Percentiles rank a stretch among this genome's conserved stretches.
Evolutionary conservation across 148 eudicot genomes (phyloP).

Genomic region (Diospyros kaki): DNA sequence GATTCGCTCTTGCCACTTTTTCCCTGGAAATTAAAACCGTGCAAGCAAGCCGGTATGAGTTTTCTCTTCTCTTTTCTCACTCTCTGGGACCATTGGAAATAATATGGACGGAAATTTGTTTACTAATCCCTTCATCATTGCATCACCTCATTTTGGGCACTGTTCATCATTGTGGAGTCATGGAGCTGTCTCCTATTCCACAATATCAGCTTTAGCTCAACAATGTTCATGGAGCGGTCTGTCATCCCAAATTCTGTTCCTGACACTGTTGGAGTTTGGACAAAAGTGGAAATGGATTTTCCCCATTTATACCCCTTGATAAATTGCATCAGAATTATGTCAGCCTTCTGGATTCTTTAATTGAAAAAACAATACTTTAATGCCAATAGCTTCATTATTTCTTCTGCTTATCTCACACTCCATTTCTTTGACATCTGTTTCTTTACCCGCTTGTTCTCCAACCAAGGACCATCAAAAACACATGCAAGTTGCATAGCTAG

Average conservation of each 20-base stretch:
- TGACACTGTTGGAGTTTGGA: neutral
- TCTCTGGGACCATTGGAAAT: too few relatives aligned
- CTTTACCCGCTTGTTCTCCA: neutral
- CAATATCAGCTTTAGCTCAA: too few relatives aligned
- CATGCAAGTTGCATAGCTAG: constrained; percentile 16
- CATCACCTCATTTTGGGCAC: too few relatives aligned
- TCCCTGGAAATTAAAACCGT: too few relatives aligned
- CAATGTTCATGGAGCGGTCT: neutral
- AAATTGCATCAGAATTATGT: neutral
- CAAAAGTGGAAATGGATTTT: neutral
- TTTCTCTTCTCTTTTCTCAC: too few relatives aligned
- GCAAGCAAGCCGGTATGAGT: too few relatives aligned
- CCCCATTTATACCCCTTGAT: neutral
- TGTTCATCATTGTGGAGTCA: too few relatives aligned
- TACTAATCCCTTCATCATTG: too few relatives aligned
- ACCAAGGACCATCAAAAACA: constrained; percentile 5
- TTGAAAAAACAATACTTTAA: neutral
- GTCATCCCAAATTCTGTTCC: neutral
- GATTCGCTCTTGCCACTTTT: too few relatives aligned
- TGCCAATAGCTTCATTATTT: neutral
- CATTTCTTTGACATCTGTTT: constrained; percentile 1
- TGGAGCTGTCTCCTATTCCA: too few relatives aligned
- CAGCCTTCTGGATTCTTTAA: neutral
- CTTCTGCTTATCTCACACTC: neutral
- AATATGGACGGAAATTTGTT: too few relatives aligned